Evolutionary conservation across 1,284 basidiomycete genomes (phyloP).

Genomic region (Microbotryum saponariae): DNA sequence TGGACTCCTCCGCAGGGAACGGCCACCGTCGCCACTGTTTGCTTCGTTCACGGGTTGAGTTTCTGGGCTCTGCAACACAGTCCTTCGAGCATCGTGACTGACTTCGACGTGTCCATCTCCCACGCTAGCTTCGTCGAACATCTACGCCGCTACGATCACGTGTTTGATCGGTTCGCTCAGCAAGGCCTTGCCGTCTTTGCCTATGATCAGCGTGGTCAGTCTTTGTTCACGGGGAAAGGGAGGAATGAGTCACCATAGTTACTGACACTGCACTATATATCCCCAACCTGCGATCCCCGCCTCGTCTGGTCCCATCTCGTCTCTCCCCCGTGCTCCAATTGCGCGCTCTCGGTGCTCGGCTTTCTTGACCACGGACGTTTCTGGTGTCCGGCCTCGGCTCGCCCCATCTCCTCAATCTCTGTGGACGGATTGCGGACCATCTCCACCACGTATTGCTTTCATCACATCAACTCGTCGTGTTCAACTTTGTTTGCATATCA

Average conservation of each 20-base stretch:
- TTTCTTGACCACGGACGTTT: too few species aligned
- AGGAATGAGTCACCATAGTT: background rate
- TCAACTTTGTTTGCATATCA: too few species aligned
- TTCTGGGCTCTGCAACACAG: too few species aligned
- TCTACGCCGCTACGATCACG: slow-evolving; percentile 41
- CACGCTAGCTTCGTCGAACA: slow-evolving; percentile 42
- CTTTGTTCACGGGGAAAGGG: background rate
- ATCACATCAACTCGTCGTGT: too few species aligned
- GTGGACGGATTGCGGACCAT: too few species aligned
- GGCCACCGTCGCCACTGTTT: slow-evolving; percentile 17
- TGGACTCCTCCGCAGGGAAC: slow-evolving; percentile 16
- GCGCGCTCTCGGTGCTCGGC: too few species aligned
- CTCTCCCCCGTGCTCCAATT: too few species aligned
- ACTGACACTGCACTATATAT: background rate
- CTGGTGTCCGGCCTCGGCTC: too few species aligned
- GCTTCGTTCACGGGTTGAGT: slow-evolving; percentile 36
- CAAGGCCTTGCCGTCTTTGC: slow-evolving; percentile 42
- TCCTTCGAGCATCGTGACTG: background rate
- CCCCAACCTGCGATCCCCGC: too few species aligned
- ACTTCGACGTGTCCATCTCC: background rate
- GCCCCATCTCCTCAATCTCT: too few species aligned
- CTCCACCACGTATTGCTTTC: background rate
- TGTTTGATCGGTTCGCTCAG: slow-evolving; percentile 40
- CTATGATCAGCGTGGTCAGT: slow-evolving; percentile 41
- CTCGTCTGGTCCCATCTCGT: too few species aligned